Evolutionary conservation across 1,284 basidiomycete genomes (phyloP).

Genomic region (Agaricales sp.): DNA sequence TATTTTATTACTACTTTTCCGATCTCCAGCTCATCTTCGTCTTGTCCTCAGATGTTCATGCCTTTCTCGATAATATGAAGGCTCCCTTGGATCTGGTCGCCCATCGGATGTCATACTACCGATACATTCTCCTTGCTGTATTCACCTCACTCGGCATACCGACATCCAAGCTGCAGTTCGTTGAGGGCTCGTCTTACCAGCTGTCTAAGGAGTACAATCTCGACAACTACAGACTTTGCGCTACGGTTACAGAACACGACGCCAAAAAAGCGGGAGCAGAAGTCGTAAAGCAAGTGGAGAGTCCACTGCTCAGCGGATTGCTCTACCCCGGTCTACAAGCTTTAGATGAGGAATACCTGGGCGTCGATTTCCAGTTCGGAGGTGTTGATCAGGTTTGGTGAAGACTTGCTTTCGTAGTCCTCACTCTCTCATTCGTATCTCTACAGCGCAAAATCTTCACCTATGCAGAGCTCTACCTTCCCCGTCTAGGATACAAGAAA

Average conservation of each 20-base stretch:
- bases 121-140: slow-evolving; percentile 72
- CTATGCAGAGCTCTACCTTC: slow-evolving; percentile 93
- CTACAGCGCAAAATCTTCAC: slow-evolving; percentile 97
- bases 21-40: no score
- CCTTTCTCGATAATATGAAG: slow-evolving; percentile 97
- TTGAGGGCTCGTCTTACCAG: slow-evolving; percentile 90
- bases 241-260: slow-evolving; percentile 90
- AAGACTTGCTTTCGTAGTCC: no score
- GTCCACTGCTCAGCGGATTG: slow-evolving; percentile 82
- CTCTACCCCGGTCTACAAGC: slow-evolving; percentile 97
- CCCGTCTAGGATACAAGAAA: slow-evolving; percentile 87
- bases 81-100: slow-evolving; percentile 91
- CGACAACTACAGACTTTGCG: slow-evolving; percentile 88
- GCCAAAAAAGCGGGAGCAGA: slow-evolving; percentile 99
- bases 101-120: slow-evolving; percentile 88
- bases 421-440: slow-evolving; percentile 3
- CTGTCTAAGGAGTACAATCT: slow-evolving; percentile 88
- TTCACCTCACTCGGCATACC: slow-evolving; percentile 90
- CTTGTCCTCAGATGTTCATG: slow-evolving; percentile 77
- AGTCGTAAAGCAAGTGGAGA: slow-evolving; percentile 96
- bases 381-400: slow-evolving; percentile 89
- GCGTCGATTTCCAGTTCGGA: slow-evolving; percentile 96
- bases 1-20: no score
- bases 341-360: slow-evolving; percentile 95
- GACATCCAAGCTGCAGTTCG: slow-evolving; percentile 74